These are phyloP conservation scores for Aureobasidium leucospermi DNA, from an alignment of 2,329 filamentous ascomycete genomes.

Conservation along the genomic window DNA sequence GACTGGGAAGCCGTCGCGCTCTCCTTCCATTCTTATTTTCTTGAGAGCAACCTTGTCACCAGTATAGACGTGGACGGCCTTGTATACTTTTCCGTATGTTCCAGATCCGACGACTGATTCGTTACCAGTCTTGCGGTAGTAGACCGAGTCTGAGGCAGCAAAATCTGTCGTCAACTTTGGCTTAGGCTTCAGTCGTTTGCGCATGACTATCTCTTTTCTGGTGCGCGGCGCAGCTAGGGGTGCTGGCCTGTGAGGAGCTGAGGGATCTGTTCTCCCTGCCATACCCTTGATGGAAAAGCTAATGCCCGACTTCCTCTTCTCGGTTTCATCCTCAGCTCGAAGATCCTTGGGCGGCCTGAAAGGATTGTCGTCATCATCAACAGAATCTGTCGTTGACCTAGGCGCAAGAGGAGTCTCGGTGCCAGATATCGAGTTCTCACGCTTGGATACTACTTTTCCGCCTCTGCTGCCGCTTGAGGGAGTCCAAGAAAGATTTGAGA, in stretches of 20 bases:
- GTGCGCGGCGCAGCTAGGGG: slow-evolving; percentile 19
- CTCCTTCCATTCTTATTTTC: slow-evolving; percentile 88
- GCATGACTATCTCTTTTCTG: slow-evolving; percentile 52
- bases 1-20: slow-evolving; percentile 84
- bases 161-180: slow-evolving; percentile 67
- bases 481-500: slow-evolving; percentile 67
- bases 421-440: slow-evolving; percentile 1
- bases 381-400: slow-evolving; percentile 23
- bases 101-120: slow-evolving; percentile 93
- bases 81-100: slow-evolving; percentile 94
- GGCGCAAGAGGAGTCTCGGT: slow-evolving; percentile 4
- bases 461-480: slow-evolving; percentile 46
- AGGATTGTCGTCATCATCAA: slow-evolving; percentile 52
- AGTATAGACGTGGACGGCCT: slow-evolving; percentile 87
- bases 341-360: slow-evolving; percentile 59
- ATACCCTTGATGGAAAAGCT: slow-evolving; percentile 84
- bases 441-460: slow-evolving; percentile 33
- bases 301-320: slow-evolving; percentile 53
- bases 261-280: slow-evolving; percentile 17
- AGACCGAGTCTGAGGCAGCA: slow-evolving; percentile 76
- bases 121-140: slow-evolving; percentile 92
- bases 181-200: slow-evolving; percentile 63
- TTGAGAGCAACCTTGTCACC: slow-evolving; percentile 77
- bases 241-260: slow-evolving; percentile 30
- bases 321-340: slow-evolving; percentile 55